Conservation (phyloP, 2,329 filamentous ascomycete species). For the Trichocomaceae sp. region DNA sequence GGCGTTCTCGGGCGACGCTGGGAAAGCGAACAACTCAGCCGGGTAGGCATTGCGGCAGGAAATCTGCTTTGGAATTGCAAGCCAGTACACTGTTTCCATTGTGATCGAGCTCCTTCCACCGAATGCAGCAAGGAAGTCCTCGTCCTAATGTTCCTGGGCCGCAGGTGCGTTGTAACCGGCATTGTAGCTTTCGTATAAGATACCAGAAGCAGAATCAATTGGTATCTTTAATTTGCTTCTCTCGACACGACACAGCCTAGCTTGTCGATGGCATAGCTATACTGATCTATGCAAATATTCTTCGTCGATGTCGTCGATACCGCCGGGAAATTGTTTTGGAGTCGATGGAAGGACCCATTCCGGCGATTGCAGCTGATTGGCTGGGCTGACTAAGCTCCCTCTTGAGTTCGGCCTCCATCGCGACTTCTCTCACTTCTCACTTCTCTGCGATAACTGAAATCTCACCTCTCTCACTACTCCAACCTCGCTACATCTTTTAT, state of each 20-base stretch:
- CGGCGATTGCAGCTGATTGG: neutral
- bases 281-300: neutral
- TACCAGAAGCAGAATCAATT: neutral
- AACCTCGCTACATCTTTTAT: neutral
- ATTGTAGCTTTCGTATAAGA: neutral
- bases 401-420: neutral
- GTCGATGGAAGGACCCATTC: neutral
- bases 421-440: too few relatives aligned
- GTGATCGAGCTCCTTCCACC: neutral
- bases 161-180: neutral
- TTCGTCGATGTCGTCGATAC: neutral
- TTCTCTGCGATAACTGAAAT: neutral
- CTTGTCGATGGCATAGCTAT: neutral
- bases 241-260: neutral
- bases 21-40: neutral
- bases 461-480: neutral
- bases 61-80: neutral
- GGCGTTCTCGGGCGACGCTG: neutral
- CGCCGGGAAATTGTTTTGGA: neutral
- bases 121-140: neutral
- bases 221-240: neutral
- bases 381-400: neutral
- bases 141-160: neutral
- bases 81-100: neutral
- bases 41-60: neutral